Conservation (phyloP, 2,329 filamentous ascomycete species). For the Ophiostoma piceae region DNA sequence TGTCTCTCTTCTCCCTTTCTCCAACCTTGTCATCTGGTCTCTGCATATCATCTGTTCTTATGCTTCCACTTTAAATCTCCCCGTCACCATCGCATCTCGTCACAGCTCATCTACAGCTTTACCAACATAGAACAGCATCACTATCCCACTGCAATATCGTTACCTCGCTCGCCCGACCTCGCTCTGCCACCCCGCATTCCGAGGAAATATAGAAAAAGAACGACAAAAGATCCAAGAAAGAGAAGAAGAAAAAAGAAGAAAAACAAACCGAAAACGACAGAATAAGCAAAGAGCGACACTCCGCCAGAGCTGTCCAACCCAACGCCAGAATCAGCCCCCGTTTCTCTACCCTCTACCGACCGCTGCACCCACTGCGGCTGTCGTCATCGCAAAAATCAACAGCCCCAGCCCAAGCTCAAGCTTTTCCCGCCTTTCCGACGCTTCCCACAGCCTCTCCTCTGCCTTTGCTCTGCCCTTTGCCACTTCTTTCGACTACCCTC, state of each 20-base stretch:
- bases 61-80: not conserved
- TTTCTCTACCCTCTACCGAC: not conserved
- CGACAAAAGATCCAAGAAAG: not conserved
- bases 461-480: not conserved
- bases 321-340: constrained; percentile 3
- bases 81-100: not conserved
- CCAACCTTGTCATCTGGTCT: not conserved
- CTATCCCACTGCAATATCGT: not conserved
- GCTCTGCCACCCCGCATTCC: constrained; percentile 11
- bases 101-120: not conserved
- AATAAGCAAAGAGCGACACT: not conserved
- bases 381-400: constrained; percentile 1
- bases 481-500: not conserved
- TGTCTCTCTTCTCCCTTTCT: constrained; percentile 7
- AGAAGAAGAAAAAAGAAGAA: not conserved
- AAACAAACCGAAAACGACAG: not conserved
- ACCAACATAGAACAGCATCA: not conserved
- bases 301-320: not conserved
- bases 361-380: not conserved
- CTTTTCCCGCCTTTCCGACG: constrained; percentile 6
- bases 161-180: not conserved
- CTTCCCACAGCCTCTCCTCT: not conserved
- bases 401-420: constrained; percentile 5
- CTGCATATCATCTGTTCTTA: not conserved
- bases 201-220: not conserved